These are phyloP conservation scores for Geranium brycei DNA, from an alignment of 345 rosid genomes.

Conservation along the genomic window DNA sequence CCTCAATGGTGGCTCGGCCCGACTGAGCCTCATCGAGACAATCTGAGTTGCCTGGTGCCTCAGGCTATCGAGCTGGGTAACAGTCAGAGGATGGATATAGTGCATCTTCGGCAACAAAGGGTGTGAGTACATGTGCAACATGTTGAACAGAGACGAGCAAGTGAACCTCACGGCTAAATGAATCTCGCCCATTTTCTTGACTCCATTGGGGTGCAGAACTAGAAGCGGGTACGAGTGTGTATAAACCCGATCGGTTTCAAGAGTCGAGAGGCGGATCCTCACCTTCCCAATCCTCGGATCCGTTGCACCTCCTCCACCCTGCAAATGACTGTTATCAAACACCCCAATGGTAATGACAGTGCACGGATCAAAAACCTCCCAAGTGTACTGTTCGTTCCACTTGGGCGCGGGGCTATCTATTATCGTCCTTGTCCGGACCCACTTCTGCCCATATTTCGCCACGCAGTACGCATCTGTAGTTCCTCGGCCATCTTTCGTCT, in stretches of 20 bases:
- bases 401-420: constrained; percentile 78
- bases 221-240: constrained; percentile 80
- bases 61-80: constrained; percentile 71
- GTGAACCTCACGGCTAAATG: constrained; percentile 84
- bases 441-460: constrained; percentile 85
- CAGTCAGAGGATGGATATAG: constrained; percentile 73
- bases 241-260: constrained; percentile 80
- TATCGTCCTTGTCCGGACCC: constrained; percentile 84
- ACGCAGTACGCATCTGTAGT: constrained; percentile 93
- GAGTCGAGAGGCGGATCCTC: constrained; percentile 78
- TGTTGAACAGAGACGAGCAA: constrained; percentile 73
- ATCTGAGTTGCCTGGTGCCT: constrained; percentile 87
- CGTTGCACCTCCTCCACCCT: constrained; percentile 41
- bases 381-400: constrained; percentile 96
- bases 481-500: constrained; percentile 70
- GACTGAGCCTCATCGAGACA: constrained; percentile 64
- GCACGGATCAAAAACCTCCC: constrained; percentile 93
- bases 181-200: constrained; percentile 89
- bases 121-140: constrained; percentile 80
- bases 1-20: constrained; percentile 84
- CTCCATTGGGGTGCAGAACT: constrained; percentile 64
- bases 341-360: constrained; percentile 87
- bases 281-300: constrained; percentile 78
- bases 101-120: constrained; percentile 92
- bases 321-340: constrained; percentile 75